Base-by-base conservation (phyloP, 805 yeast species). In the Candida nemodendra region DNA sequence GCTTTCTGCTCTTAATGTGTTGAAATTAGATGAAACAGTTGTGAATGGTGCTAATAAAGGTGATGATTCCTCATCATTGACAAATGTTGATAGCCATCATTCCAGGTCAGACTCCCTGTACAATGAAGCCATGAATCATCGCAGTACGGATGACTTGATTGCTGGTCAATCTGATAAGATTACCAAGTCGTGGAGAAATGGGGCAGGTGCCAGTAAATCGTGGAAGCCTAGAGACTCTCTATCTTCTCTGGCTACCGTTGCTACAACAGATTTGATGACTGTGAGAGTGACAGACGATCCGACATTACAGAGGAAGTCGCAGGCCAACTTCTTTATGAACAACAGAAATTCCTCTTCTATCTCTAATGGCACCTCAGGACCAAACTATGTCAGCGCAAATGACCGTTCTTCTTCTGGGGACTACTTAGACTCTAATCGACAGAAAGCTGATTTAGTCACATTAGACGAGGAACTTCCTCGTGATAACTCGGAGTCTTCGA, bases 181-280 rank as follows among this genome's bases (percentile, higher is more conserved):
- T 50, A 67, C 74, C 54, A 73, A 64, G 53, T 81, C 82, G 4
- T 83, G 90, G 90, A 68, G 89, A 53, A 65, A 61, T 44, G 62
- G 67, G 4, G 56, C 65, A 47, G 51, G 24, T 8, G 51, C 57
- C 18, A 57, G 57, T 28, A 49, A 57, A 25, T 27, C 38, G 17
- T 65, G 71, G 68, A 66, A 69, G 46, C 68, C 76, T 31, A 76
- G 91, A 57, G 79, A 76, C 24, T 82, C 95, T 8, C 69, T 78
- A 39, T 75, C 74, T 26, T 85, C 96, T 0, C 53, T 84, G 40
- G 89, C 88, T 18, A 88, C 96, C 0, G 90, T 90, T 23, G 80
- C 90, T 22, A 87, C 96, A 1, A 86, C 82, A 34, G 91, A 87
- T 56, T 72, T 89, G 32, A 72, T 88, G 54, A 83, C 86, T 4